Evolutionary conservation across 208 protist species (phyloP).

Genomic region (Wallacemonas rigidus): DNA sequence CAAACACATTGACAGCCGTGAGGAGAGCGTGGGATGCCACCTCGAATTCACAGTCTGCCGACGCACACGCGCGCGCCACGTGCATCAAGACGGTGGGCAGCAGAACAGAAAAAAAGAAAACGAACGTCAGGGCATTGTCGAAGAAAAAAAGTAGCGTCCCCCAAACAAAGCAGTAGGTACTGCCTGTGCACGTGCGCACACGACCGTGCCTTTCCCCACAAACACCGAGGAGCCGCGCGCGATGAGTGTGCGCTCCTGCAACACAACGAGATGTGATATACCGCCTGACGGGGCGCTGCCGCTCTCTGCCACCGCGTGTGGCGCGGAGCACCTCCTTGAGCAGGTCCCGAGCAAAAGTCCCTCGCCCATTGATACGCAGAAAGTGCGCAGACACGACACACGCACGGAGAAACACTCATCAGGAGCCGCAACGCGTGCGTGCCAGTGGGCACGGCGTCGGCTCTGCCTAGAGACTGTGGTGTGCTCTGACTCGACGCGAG

Average conservation of each 20-base stretch:
- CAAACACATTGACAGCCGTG: slow-evolving; percentile 1
- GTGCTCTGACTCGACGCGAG: slow-evolving; percentile 11
- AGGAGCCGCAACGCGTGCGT: background rate
- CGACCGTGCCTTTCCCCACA: slow-evolving; percentile 4
- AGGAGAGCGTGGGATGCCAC: slow-evolving; percentile 10
- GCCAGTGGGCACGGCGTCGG: too few species aligned
- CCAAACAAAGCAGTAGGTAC: background rate
- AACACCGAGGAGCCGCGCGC: background rate
- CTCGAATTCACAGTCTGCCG: background rate
- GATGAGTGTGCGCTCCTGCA: slow-evolving; percentile 9
- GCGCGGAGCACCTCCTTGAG: background rate
- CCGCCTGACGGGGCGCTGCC: slow-evolving; percentile 10
- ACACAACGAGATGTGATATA: background rate
- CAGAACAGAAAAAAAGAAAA: slow-evolving; percentile 19
- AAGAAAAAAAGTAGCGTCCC: slow-evolving; percentile 11
- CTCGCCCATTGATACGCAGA: slow-evolving; percentile 12
- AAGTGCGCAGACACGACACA: background rate
- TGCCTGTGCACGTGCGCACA: slow-evolving; percentile 7
- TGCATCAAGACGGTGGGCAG: too few species aligned
- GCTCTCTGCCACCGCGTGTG: background rate
- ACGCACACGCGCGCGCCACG: background rate
- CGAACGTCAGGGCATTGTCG: background rate
- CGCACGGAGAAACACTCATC: background rate
- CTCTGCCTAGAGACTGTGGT: slow-evolving; percentile 4
- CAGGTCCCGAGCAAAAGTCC: slow-evolving; percentile 12